Conservation (phyloP, 192 early-diverging fungal species). For the Coemansia guatemalensis region DNA sequence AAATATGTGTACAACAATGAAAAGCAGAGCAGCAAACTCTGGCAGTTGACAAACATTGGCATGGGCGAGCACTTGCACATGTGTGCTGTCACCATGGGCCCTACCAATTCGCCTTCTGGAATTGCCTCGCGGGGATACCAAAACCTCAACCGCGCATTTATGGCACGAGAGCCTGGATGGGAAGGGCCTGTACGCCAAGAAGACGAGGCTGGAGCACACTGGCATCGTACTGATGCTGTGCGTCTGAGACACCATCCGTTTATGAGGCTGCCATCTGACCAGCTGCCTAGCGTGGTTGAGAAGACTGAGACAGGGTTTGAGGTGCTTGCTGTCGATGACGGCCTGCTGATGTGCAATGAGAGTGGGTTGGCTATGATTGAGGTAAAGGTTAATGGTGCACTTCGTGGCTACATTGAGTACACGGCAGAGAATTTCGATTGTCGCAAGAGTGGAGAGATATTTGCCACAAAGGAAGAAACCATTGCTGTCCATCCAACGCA, state of each 20-base stretch:
- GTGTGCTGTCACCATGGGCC: constrained; percentile 60
- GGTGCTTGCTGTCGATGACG: constrained; percentile 34
- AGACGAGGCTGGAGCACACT: constrained; percentile 64
- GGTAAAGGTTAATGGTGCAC: constrained; percentile 52
- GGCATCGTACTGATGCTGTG: constrained; percentile 63
- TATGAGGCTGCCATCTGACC: constrained; percentile 56
- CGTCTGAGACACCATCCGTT: constrained; percentile 60
- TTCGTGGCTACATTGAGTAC: constrained; percentile 57
- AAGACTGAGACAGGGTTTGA: constrained; percentile 19
- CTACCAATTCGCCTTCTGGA: constrained; percentile 59
- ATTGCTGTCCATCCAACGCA: constrained; percentile 17
- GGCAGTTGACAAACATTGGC: constrained; percentile 64
- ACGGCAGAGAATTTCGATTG: constrained; percentile 37
- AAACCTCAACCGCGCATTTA: constrained; percentile 66
- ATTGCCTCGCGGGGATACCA: constrained; percentile 66
- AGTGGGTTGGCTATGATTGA: constrained; percentile 62
- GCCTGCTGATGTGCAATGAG: constrained; percentile 32
- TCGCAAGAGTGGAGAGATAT: constrained; percentile 17
- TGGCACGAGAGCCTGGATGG: constrained; percentile 56
- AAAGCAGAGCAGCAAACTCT: constrained; percentile 58
- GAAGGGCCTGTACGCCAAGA: constrained; percentile 52
- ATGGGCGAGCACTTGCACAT: constrained; percentile 74
- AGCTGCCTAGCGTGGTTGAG: constrained; percentile 31
- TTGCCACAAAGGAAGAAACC: constrained; percentile 23
- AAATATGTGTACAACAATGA: constrained; percentile 58